These are phyloP conservation scores for Syncephalastrum sp. DNA, from an alignment of 371 early-diverging fungal genomes.

Conservation along the genomic window DNA sequence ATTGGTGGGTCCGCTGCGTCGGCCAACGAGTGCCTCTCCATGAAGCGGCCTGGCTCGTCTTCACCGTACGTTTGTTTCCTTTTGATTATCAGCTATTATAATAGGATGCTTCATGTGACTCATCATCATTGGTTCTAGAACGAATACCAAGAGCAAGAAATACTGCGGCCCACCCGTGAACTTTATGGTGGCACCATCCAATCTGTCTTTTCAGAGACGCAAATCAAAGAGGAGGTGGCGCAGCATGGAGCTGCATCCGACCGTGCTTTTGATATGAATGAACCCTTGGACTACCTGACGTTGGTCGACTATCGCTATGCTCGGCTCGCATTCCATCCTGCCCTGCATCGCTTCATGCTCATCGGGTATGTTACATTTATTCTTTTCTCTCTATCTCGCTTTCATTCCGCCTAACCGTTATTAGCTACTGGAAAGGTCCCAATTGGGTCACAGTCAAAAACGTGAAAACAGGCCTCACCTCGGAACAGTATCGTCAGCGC, in stretches of 20 bases:
- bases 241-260: slow-evolving; percentile 23
- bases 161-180: slow-evolving; percentile 54
- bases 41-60: slow-evolving; percentile 69
- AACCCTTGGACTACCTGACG: slow-evolving; percentile 38
- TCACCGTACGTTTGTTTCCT: slow-evolving; percentile 45
- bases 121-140: slow-evolving; percentile 40
- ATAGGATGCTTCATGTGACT: neutral
- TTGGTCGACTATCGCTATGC: slow-evolving; percentile 81
- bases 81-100: neutral
- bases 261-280: slow-evolving; percentile 33
- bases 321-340: slow-evolving; percentile 82
- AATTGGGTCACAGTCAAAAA: slow-evolving; percentile 57
- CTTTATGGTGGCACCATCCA: slow-evolving; percentile 70
- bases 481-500: slow-evolving; percentile 59
- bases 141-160: slow-evolving; percentile 69
- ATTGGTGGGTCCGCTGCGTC: slow-evolving; percentile 66
- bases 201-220: slow-evolving; percentile 62
- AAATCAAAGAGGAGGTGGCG: slow-evolving; percentile 34
- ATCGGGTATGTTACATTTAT: slow-evolving; percentile 39
- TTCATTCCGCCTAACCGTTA: neutral
- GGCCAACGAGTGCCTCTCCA: slow-evolving; percentile 58
- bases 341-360: slow-evolving; percentile 68
- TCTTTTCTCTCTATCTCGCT: too few species aligned
- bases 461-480: slow-evolving; percentile 54
- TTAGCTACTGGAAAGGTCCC: slow-evolving; percentile 75